Percentiles rank a stretch among this genome's conserved stretches.
phyloP scores from a whole-genome alignment of 2,329 filamentous ascomycete genomes.

The Phyllachora maydis region DNA sequence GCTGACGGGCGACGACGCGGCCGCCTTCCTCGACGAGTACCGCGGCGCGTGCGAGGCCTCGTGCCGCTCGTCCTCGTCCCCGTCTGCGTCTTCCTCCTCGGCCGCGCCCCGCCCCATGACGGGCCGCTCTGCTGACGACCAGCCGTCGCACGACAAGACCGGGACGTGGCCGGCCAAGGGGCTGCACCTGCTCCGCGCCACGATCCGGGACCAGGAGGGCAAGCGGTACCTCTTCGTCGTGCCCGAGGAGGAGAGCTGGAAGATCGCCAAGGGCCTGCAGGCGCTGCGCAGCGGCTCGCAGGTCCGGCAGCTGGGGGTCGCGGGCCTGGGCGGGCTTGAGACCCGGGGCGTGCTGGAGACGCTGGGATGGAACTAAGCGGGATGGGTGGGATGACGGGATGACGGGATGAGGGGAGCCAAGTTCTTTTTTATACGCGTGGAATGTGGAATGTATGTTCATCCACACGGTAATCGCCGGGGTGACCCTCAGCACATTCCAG shows the following conservation, averaged over 20 bases:
- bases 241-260: conserved; percentile 45
- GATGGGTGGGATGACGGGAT: too few relatives aligned
- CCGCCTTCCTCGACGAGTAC: conserved; percentile 40
- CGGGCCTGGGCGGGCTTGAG: conserved; percentile 31
- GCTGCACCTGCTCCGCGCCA: conserved; percentile 41
- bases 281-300: conserved; percentile 38
- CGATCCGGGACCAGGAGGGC: conserved; percentile 42
- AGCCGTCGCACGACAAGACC: conserved; percentile 22
- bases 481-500: too few relatives aligned
- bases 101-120: conserved; percentile 8
- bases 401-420: too few relatives aligned
- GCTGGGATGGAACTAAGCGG: conserved; percentile 42
- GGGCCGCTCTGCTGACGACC: conserved; percentile 4
- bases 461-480: too few relatives aligned
- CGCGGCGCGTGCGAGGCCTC: conserved; percentile 42
- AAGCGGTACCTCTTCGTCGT: conserved; percentile 46
- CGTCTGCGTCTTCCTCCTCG: conserved; percentile 4
- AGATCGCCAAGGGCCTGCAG: conserved; percentile 40
- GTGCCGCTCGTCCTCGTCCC: conserved; percentile 23
- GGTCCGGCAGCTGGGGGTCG: conserved; percentile 35
- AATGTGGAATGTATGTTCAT: too few relatives aligned
- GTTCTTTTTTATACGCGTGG: too few relatives aligned
- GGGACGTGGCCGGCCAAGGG: conserved; percentile 33
- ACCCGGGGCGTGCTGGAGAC: conserved; percentile 33
- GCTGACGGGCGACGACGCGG: conserved; percentile 42